Evolutionary conservation across 441 rosid genomes (phyloP).

Genomic region (Daphne laureola): DNA sequence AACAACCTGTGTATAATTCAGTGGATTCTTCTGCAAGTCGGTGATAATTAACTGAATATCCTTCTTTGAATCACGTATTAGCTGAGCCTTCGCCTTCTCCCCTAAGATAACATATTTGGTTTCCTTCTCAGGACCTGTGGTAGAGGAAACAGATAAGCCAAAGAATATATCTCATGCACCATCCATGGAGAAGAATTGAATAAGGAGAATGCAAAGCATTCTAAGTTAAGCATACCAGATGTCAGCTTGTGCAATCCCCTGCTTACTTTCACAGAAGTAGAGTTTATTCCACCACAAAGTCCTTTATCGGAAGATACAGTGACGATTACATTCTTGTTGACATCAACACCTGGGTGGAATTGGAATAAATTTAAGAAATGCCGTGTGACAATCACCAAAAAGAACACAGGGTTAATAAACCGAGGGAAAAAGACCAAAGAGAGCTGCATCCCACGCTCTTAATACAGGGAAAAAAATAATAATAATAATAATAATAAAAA

Average conservation of each 20-base stretch:
- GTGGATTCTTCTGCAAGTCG: constrained; percentile 84
- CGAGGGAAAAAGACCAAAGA: neutral
- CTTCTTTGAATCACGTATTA: constrained; percentile 84
- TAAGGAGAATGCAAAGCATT: constrained; percentile 8
- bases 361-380: neutral
- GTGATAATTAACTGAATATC: constrained; percentile 50
- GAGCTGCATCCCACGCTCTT: neutral
- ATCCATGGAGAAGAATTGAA: neutral
- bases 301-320: constrained; percentile 96
- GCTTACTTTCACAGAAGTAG: constrained; percentile 83
- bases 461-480: too few relatives aligned
- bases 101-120: constrained; percentile 74
- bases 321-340: constrained; percentile 81
- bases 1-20: constrained; percentile 84
- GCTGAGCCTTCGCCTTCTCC: constrained; percentile 80
- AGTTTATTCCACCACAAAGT: constrained; percentile 96
- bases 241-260: constrained; percentile 54
- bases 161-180: neutral
- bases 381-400: neutral
- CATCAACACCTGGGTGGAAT: constrained; percentile 56
- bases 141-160: constrained; percentile 12
- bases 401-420: neutral
- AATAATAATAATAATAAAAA: too few relatives aligned
- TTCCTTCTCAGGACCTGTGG: constrained; percentile 79
- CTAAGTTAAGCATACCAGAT: constrained; percentile 40